Evolutionary conservation across 371 early-diverging fungal species (phyloP), one percentile per base, ranked within the genome.

Genomic region (Dinochytrium kinnereticum): DNA sequence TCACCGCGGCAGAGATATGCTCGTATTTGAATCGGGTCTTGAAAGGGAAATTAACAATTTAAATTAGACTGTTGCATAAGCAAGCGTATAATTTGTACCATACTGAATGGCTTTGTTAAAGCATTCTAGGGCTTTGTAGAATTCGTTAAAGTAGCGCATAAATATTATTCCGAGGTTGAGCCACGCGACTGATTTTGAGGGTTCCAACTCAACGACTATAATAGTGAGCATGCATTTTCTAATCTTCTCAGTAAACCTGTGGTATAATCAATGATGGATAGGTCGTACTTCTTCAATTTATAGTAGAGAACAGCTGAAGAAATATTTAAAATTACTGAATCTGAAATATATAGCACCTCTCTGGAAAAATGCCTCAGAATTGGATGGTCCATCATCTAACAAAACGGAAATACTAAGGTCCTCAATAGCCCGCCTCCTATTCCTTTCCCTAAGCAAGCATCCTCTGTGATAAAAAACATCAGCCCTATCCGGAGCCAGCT

Each of bases 141-240:
- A 80, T 13, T 86, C 84, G 26, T 78, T 66, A 19, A 82, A 73
- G 66, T 76, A 78, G 15, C 77, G 36, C 86, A 87, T 81, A 68
- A 80, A 78, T 13, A 87, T 39, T n/a, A 82, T 78, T 15, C 86
- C 87, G 19, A 87, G 65, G 21, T 83, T 80, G n/a, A 86, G 76
- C 75, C 84, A 77, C 1, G 82, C 79, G 17, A 61, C 40, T 0
- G 83, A 66, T 51, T 81, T 77, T 1, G 66, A 64, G 1, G 82
- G 77, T 51, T 84, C 80, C n/a, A 87, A 51, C 36, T 82, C 84
- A 1, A 83, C 79, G 19, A 84, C 87, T 80, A 36, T 34, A 39
- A 1, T 2, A 40, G 44, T 38, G 7, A 40, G 28, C 5, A 17
- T 34, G 28, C 13, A 33, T 34, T 24, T 13, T 13, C 24, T 36